Conservation (phyloP, 2,329 filamentous ascomycete species). For the Mariannaea sp. region DNA sequence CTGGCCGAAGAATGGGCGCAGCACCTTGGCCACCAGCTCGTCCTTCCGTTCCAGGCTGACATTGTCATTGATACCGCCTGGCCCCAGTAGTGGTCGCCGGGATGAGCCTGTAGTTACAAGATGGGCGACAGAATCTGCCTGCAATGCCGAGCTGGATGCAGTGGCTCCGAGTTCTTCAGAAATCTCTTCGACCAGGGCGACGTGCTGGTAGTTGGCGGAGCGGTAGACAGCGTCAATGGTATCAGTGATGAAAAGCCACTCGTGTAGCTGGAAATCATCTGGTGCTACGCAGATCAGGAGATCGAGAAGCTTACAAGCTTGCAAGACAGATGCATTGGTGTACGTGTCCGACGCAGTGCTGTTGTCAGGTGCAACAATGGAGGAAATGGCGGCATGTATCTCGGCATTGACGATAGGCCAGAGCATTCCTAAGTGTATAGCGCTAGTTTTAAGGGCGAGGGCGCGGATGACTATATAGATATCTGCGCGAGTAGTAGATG, state of each 20-base stretch:
- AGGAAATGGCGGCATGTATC: constrained; percentile 77
- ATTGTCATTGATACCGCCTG: constrained; percentile 60
- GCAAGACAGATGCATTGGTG: constrained; percentile 76
- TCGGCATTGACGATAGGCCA: constrained; percentile 93
- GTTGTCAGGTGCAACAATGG: constrained; percentile 70
- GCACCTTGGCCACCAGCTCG: constrained; percentile 74
- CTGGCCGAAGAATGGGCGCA: constrained; percentile 88
- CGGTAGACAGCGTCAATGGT: constrained; percentile 95
- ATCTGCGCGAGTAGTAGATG: constrained; percentile 85
- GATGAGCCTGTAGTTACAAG: constrained; percentile 43
- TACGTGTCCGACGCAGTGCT: constrained; percentile 71
- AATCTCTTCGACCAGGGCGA: constrained; percentile 83
- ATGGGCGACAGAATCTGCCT: constrained; percentile 46
- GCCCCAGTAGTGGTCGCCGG: constrained; percentile 56
- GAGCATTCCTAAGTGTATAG: constrained; percentile 78
- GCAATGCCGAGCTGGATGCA: constrained; percentile 39
- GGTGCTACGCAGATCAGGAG: constrained; percentile 83
- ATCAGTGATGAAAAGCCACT: constrained; percentile 97
- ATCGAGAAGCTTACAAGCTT: constrained; percentile 93
- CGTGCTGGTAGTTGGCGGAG: constrained; percentile 67
- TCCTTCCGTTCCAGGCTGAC: constrained; percentile 64
- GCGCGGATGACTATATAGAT: constrained; percentile 87
- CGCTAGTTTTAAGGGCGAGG: constrained; percentile 76
- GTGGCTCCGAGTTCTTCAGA: constrained; percentile 71
- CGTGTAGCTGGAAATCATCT: constrained; percentile 96